Conservation (phyloP, 257 asterid genomes). For the Nyctanthes arbortristis region DNA sequence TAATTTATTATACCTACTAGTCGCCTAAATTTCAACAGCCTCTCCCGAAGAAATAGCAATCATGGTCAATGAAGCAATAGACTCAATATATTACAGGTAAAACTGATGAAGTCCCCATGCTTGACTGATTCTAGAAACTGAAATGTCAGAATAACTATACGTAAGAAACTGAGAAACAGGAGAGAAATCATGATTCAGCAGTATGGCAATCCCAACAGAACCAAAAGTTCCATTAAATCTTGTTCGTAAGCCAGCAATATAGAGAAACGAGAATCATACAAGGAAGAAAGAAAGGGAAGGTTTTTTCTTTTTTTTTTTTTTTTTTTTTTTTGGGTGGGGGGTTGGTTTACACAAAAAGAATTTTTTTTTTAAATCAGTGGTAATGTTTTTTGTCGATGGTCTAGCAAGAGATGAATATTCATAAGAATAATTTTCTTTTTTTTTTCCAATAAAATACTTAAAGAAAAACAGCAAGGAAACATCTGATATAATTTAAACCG, state of each 20-base stretch:
- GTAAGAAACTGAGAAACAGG: conserved; percentile 27
- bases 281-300: not conserved
- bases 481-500: not conserved
- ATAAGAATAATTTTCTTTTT: not conserved
- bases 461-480: not conserved
- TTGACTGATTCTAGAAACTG: conserved; percentile 22
- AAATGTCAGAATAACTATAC: conserved; percentile 7
- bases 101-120: conserved; percentile 25
- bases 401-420: not conserved
- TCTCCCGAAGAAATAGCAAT: conserved; percentile 28
- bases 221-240: conserved; percentile 32
- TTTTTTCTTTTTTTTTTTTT: too few species aligned
- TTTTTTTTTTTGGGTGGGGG: too few species aligned
- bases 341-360: too few species aligned
- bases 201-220: conserved; percentile 23
- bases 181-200: conserved; percentile 25
- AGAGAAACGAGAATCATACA: conserved; percentile 25
- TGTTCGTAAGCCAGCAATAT: conserved; percentile 21
- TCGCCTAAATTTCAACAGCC: conserved; percentile 24
- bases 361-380: not conserved
- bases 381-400: not conserved
- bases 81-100: conserved; percentile 24
- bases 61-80: conserved; percentile 20
- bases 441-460: not conserved
- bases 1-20: conserved; percentile 17